These are phyloP conservation scores for Rhodamnia argentea DNA, from an alignment of 345 rosid genomes.

Conservation along the genomic window DNA sequence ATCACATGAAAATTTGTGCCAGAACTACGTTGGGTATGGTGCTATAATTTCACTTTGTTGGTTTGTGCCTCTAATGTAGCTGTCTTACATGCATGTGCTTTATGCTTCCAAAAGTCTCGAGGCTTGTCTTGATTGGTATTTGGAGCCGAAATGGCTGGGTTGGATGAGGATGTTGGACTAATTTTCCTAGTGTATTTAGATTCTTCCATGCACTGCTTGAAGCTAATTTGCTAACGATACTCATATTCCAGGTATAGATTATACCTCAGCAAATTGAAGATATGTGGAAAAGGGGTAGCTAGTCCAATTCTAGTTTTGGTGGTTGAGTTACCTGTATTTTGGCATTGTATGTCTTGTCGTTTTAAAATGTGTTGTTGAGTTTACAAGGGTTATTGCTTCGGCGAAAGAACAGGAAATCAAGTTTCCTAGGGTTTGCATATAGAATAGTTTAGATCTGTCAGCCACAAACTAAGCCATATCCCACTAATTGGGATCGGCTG, in stretches of 20 bases:
- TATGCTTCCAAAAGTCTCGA: not conserved
- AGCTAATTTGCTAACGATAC: not conserved
- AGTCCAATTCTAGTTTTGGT: not conserved
- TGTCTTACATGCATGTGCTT: not conserved
- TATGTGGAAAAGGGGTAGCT: not conserved
- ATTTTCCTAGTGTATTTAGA: not conserved
- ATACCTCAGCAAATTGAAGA: not conserved
- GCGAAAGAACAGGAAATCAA: not conserved
- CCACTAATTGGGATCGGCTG: not conserved
- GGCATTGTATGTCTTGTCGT: not conserved
- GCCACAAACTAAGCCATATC: not conserved
- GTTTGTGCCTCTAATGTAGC: not conserved
- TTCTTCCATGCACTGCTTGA: not conserved
- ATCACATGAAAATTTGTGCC: slow-evolving; percentile 91
- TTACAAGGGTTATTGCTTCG: not conserved
- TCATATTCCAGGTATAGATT: not conserved
- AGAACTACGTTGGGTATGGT: slow-evolving; percentile 91
- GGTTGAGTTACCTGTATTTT: not conserved
- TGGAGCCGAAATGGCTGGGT: not conserved
- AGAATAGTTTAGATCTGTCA: not conserved
- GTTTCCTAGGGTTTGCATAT: not conserved
- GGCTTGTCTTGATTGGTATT: not conserved
- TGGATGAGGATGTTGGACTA: not conserved
- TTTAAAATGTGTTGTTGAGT: not conserved
- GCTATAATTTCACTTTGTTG: not conserved